These are phyloP conservation scores for Lentinula sp. DNA, from an alignment of 768 basidiomycete species.

Conservation along the genomic window DNA sequence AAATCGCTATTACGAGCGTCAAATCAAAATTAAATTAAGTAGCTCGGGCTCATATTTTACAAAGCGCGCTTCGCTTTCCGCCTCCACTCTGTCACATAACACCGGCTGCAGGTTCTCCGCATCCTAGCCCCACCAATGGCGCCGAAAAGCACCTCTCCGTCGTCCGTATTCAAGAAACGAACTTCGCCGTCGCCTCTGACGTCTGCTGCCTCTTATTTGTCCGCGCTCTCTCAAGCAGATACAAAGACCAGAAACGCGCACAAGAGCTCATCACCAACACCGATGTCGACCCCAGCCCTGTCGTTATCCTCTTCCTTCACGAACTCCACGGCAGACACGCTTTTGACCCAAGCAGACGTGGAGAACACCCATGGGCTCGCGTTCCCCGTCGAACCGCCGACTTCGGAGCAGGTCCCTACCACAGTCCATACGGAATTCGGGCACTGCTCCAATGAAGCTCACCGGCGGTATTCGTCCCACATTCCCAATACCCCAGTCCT, in stretches of 20 bases:
- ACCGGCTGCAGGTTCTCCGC: background rate
- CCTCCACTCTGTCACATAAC: background rate
- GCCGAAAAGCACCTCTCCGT: constrained; percentile 41
- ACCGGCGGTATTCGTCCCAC: constrained; percentile 64
- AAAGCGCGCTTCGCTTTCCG: too few species aligned
- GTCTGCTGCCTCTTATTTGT: constrained; percentile 54
- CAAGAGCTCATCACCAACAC: constrained; percentile 32
- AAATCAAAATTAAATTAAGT: too few species aligned
- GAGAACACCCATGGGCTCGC: constrained; percentile 51
- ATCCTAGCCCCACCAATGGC: constrained; percentile 56
- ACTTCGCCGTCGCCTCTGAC: constrained; percentile 35
- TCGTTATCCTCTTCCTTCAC: constrained; percentile 73
- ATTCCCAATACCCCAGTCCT: constrained; percentile 41
- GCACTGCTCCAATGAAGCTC: constrained; percentile 74
- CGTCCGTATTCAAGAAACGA: constrained; percentile 60
- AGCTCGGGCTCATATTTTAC: too few species aligned
- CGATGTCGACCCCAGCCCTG: constrained; percentile 62
- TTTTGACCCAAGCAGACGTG: constrained; percentile 48
- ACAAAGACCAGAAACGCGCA: constrained; percentile 48
- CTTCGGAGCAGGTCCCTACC: constrained; percentile 71
- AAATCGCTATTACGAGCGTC: too few species aligned
- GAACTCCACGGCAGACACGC: constrained; percentile 59
- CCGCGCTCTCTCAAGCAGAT: constrained; percentile 59
- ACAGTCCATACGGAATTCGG: constrained; percentile 91
- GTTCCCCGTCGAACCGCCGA: constrained; percentile 60